Evolutionary conservation across 164 flowering plant genomes (phyloP).

Genomic region (Annona squamosa): DNA sequence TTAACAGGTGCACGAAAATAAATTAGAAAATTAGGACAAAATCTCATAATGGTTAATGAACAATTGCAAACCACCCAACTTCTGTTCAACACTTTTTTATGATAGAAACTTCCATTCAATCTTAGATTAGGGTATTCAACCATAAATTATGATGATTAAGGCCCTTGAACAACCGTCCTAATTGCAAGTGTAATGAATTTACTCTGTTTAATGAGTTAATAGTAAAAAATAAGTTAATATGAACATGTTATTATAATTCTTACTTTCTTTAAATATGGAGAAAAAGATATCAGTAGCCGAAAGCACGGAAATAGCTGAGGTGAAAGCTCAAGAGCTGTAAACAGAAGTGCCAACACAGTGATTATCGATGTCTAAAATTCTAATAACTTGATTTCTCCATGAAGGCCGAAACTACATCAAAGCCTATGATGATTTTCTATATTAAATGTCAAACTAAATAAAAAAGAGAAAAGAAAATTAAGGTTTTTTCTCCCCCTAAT

Average conservation of each 20-base stretch:
- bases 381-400: constrained; percentile 40
- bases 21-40: no score
- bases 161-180: neutral
- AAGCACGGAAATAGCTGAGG: constrained; percentile 37
- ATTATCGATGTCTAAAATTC: constrained; percentile 56
- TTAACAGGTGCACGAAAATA: constrained; percentile 5
- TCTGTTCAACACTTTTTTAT: no score
- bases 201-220: no score
- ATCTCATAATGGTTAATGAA: neutral
- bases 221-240: no score
- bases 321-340: constrained; percentile 43
- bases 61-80: no score
- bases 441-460: neutral
- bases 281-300: constrained; percentile 28
- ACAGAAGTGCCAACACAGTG: constrained; percentile 58
- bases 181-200: neutral
- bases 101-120: no score
- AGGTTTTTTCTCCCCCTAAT: neutral
- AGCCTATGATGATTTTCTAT: neutral
- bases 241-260: neutral
- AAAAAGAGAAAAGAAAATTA: neutral
- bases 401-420: neutral
- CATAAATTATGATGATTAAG: neutral
- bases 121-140: neutral
- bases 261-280: constrained; percentile 50